Conservation (phyloP, 805 yeast genomes). For the Candida arabinofermentans region DNA sequence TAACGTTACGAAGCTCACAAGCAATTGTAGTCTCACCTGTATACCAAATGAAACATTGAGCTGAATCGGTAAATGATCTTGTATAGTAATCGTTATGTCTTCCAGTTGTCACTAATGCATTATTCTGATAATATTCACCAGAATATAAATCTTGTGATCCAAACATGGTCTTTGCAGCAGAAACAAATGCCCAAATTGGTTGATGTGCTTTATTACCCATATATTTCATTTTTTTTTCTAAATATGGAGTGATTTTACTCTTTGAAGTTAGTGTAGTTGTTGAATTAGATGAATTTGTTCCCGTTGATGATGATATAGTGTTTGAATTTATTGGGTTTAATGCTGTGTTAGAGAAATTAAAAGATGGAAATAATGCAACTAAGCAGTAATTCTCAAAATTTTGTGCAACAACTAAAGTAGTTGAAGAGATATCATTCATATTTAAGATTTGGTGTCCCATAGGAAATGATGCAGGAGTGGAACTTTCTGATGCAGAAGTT, state of each 20-base stretch:
- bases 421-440: constrained; percentile 32
- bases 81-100: constrained; percentile 27
- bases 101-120: constrained; percentile 36
- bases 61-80: constrained; percentile 21
- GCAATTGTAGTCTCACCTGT: constrained; percentile 51
- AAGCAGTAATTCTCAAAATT: constrained; percentile 37
- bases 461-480: constrained; percentile 31
- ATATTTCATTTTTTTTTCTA: constrained; percentile 24
- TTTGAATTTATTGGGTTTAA: constrained; percentile 3
- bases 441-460: constrained; percentile 28
- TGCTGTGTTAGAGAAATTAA: constrained; percentile 2
- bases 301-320: constrained; percentile 3
- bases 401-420: constrained; percentile 34
- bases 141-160: constrained; percentile 41
- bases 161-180: constrained; percentile 48
- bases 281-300: constrained; percentile 4
- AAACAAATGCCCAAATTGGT: constrained; percentile 52
- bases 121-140: constrained; percentile 34
- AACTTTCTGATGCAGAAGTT: constrained; percentile 4
- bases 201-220: constrained; percentile 30
- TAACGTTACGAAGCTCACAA: constrained; percentile 44
- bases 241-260: constrained; percentile 16
- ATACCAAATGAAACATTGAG: constrained; percentile 41
- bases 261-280: constrained; percentile 6
- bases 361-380: constrained; percentile 26